Percentiles rank a stretch among this genome's conserved stretches.
Evolutionary conservation across 257 asterid genomes (phyloP).

Genomic region (Penstemon newberryi): DNA sequence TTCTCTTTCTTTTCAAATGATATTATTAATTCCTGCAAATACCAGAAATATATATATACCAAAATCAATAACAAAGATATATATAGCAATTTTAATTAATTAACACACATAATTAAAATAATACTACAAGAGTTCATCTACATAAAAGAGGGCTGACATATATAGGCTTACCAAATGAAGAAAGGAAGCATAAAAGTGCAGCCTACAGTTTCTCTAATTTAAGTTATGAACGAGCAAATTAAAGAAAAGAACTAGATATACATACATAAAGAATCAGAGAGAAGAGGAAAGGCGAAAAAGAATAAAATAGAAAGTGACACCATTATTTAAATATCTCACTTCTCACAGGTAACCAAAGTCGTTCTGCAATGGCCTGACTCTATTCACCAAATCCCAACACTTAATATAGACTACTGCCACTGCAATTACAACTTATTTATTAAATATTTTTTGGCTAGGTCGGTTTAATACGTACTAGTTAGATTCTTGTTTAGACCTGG

Average conservation of each 20-base stretch:
- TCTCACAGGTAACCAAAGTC: conserved; percentile 31
- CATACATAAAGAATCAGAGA: conserved; percentile 22
- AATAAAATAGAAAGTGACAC: conserved; percentile 28
- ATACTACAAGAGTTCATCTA: neutral
- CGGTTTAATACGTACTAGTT: too few species aligned
- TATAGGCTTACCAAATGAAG: conserved; percentile 35
- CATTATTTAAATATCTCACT: conserved; percentile 37
- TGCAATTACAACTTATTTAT: neutral
- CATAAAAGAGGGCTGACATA: conserved; percentile 31
- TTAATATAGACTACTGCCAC: conserved; percentile 5
- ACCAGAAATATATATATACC: conserved; percentile 12
- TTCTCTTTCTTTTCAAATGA: conserved; percentile 15
- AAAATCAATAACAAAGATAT: conserved; percentile 27
- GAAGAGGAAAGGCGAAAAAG: conserved; percentile 28
- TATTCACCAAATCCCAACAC: conserved; percentile 39
- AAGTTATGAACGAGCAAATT: neutral
- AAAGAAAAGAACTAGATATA: conserved; percentile 1
- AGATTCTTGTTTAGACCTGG: too few species aligned
- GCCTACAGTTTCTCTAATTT: conserved; percentile 24
- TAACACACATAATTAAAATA: conserved; percentile 10
- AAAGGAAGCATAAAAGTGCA: conserved; percentile 21
- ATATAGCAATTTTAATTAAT: conserved; percentile 16
- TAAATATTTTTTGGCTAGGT: neutral
- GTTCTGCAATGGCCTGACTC: conserved; percentile 35
- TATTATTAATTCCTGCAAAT: conserved; percentile 40